Percentiles rank a stretch among this genome's conserved stretches.
phyloP scores from a whole-genome alignment of 306 rosid species.

The Adenanthera pavonina region DNA sequence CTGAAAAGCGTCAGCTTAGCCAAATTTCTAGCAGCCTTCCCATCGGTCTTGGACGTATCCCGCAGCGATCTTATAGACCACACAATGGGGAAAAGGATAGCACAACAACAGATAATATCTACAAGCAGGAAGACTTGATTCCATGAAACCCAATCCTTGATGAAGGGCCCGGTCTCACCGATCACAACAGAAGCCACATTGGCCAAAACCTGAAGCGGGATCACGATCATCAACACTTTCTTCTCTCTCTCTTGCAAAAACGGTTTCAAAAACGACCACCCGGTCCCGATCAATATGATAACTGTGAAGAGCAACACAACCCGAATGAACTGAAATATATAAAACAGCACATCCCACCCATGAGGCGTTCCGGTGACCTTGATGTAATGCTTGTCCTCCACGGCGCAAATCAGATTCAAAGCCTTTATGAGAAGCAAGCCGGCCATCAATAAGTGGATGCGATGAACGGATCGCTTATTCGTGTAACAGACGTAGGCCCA shows the following conservation, averaged over 20 bases:
- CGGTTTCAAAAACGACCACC: slow-evolving; percentile 88
- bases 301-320: slow-evolving; percentile 82
- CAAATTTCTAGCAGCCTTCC: slow-evolving; percentile 83
- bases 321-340: slow-evolving; percentile 83
- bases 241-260: slow-evolving; percentile 90
- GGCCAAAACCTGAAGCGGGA: slow-evolving; percentile 92
- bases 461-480: slow-evolving; percentile 64
- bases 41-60: slow-evolving; percentile 90
- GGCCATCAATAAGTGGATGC: slow-evolving; percentile 78
- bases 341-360: slow-evolving; percentile 92
- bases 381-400: slow-evolving; percentile 83
- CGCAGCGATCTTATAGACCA: slow-evolving; percentile 89
- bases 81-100: slow-evolving; percentile 89
- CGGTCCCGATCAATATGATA: slow-evolving; percentile 86
- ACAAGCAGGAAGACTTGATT: slow-evolving; percentile 90
- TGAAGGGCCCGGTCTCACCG: slow-evolving; percentile 92
- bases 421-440: slow-evolving; percentile 72
- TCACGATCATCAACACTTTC: slow-evolving; percentile 93
- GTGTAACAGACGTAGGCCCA: slow-evolving; percentile 60
- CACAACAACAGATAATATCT: slow-evolving; percentile 90
- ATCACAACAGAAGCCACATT: slow-evolving; percentile 86
- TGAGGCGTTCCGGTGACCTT: slow-evolving; percentile 87
- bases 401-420: slow-evolving; percentile 79
- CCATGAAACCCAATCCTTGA: slow-evolving; percentile 96
- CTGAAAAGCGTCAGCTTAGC: slow-evolving; percentile 87